Evolutionary conservation across 805 yeast species (phyloP).

Genomic region (Saccharomycopsis javanensis): DNA sequence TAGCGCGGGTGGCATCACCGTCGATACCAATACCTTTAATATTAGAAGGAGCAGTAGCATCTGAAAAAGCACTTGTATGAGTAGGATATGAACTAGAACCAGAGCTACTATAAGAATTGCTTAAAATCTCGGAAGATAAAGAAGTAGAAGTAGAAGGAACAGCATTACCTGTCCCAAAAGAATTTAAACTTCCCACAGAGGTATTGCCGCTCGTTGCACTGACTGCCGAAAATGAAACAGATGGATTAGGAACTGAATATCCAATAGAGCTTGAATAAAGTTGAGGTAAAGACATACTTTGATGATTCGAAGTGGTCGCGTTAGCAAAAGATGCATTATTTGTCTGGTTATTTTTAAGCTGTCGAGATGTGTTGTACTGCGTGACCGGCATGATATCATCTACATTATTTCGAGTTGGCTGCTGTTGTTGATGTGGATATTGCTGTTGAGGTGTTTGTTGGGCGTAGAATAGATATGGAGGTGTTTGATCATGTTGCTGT

Average conservation of each 20-base stretch:
- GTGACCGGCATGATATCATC: no score
- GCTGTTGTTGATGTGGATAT: neutral
- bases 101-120: neutral
- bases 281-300: neutral
- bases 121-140: neutral
- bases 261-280: neutral
- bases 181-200: neutral
- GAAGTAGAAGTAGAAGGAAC: neutral
- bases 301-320: neutral
- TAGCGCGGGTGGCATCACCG: no score
- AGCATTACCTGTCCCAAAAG: neutral
- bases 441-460: neutral
- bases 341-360: neutral
- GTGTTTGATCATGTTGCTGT: neutral
- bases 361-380: no score
- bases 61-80: neutral
- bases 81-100: neutral
- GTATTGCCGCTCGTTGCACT: neutral
- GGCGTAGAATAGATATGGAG: neutral
- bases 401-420: neutral
- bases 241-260: neutral
- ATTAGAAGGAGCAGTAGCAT: no score
- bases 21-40: no score
- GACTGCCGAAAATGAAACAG: neutral
- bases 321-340: neutral